Evolutionary conservation across 2,329 filamentous ascomycete genomes (phyloP), one percentile per base, ranked within the genome.

Genomic region (Colletotrichum higginsianum): DNA sequence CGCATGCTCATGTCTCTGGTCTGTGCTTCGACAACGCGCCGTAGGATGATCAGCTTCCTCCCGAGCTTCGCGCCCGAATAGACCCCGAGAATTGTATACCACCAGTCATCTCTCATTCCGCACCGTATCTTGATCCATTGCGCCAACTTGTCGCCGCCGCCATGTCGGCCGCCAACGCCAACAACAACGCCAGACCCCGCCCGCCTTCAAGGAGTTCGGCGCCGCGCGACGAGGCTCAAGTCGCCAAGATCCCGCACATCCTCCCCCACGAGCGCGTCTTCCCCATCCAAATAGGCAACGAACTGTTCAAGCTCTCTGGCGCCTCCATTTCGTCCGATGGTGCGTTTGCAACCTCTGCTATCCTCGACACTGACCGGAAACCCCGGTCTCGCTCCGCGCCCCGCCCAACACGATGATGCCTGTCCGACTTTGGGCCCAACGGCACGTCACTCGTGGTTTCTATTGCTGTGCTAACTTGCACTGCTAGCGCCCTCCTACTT

Each of bases 401-500:
- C 62, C 35, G 40, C 40, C 13, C 46, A 26, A 30, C 53, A 40
- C 30, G 63, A 44, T n/a, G 63, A 26, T n/a, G 21, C 49, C 7
- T 21, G 11, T 26, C 15, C 60, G n/a, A 16, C 12, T 61, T 8
- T 38, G 44, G 4, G n/a, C 2, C 21, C n/a, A 18, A 23, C n/a
- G 5, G 13, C n/a, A n/a, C 55, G 18, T 16, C 35, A 9, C 5
- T 16, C 12, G 16, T 42, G 38, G 23, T 57, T 42, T n/a, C 38
- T 16, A 21, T 2, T 15, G 53, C 53, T 40, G 30, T 50, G 35
- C 65, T 66, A n/a, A 57, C 23, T 49, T 38, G 5, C 35, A 38
- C 58, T 30, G 42, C 52, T 68, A 97, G 96, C 95, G 78, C 96
- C 96, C 70, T 98, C 95, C 61, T 98, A 98, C 82, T 98, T 98